Evolutionary conservation across 2,329 filamentous ascomycete genomes (phyloP).

Genomic region (Onygenales sp.): DNA sequence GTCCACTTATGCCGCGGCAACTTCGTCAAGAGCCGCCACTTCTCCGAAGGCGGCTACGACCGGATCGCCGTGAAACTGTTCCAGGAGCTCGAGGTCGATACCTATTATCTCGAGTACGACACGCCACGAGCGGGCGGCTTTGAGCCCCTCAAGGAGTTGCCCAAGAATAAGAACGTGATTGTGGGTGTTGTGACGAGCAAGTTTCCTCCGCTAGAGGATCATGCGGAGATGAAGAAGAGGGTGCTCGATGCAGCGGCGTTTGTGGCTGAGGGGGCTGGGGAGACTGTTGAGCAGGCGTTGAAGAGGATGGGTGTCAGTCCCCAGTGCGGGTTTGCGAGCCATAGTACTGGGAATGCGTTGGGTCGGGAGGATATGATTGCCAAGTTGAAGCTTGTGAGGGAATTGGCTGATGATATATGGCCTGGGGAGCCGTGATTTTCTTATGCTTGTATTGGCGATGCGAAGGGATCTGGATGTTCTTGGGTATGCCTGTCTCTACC

Average conservation of each 20-base stretch:
- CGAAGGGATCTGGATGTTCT: too few relatives aligned
- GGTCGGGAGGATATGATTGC: slow-evolving; percentile 61
- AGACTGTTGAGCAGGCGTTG: slow-evolving; percentile 57
- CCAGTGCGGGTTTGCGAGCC: slow-evolving; percentile 66
- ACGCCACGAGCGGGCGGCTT: slow-evolving; percentile 56
- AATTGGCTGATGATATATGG: slow-evolving; percentile 67
- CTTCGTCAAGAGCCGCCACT: slow-evolving; percentile 57
- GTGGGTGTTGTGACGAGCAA: slow-evolving; percentile 57
- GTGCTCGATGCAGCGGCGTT: slow-evolving; percentile 55
- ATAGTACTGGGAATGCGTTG: slow-evolving; percentile 63
- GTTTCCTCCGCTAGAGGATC: slow-evolving; percentile 51
- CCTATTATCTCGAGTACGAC: slow-evolving; percentile 63
- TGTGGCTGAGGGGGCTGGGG: slow-evolving; percentile 57
- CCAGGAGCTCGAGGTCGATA: slow-evolving; percentile 52
- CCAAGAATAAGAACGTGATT: slow-evolving; percentile 53
- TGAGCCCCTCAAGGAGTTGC: slow-evolving; percentile 53
- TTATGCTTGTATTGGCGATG: background rate
- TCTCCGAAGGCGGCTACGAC: slow-evolving; percentile 58
- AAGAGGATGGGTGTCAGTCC: slow-evolving; percentile 59
- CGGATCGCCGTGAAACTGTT: slow-evolving; percentile 59
- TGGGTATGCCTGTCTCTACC: too few relatives aligned
- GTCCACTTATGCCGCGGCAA: slow-evolving; percentile 63
- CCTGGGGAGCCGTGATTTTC: slow-evolving; percentile 38
- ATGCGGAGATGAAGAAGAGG: slow-evolving; percentile 53
- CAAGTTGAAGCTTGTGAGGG: slow-evolving; percentile 61